Conservation (phyloP, 495 filamentous ascomycete genomes). For the Lichina pygmaea region DNA sequence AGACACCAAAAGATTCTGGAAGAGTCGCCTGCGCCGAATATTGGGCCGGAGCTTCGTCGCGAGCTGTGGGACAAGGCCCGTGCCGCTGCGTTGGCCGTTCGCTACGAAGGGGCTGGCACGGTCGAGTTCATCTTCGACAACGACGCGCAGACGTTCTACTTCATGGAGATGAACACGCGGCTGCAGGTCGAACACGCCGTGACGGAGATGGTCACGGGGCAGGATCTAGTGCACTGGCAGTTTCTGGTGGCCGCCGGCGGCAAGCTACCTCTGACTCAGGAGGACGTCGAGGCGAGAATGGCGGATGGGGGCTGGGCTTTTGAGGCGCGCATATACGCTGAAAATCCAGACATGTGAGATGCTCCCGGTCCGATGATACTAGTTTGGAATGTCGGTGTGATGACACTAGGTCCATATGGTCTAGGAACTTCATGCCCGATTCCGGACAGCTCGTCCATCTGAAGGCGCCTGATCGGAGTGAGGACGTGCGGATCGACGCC, state of each 20-base stretch:
- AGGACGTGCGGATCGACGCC: slow-evolving; percentile 68
- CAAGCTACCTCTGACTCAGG: slow-evolving; percentile 61
- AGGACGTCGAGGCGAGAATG: slow-evolving; percentile 54
- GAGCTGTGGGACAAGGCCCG: slow-evolving; percentile 88
- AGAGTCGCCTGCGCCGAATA: slow-evolving; percentile 76
- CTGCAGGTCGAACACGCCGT: slow-evolving; percentile 95
- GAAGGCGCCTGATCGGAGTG: slow-evolving; percentile 34
- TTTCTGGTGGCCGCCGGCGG: slow-evolving; percentile 76
- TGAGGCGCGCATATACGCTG: slow-evolving; percentile 89
- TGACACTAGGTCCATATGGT: not conserved
- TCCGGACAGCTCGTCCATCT: slow-evolving; percentile 75
- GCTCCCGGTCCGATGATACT: not conserved
- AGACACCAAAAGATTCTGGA: slow-evolving; percentile 95
- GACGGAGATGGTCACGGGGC: slow-evolving; percentile 86
- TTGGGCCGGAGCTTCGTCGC: slow-evolving; percentile 50
- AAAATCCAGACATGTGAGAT: slow-evolving; percentile 43
- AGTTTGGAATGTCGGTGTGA: not conserved
- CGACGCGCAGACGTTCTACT: slow-evolving; percentile 79
- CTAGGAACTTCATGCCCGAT: slow-evolving; percentile 68
- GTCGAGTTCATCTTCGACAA: slow-evolving; percentile 99
- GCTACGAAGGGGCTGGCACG: slow-evolving; percentile 86
- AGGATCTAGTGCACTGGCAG: slow-evolving; percentile 92
- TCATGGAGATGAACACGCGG: slow-evolving; percentile 99
- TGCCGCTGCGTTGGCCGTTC: slow-evolving; percentile 69
- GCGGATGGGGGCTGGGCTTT: slow-evolving; percentile 58